Percentiles rank a stretch among this genome's conserved stretches.
Evolutionary conservation across 2,329 filamentous ascomycete species (phyloP).

Genomic region (Tolypocladium capitatum): DNA sequence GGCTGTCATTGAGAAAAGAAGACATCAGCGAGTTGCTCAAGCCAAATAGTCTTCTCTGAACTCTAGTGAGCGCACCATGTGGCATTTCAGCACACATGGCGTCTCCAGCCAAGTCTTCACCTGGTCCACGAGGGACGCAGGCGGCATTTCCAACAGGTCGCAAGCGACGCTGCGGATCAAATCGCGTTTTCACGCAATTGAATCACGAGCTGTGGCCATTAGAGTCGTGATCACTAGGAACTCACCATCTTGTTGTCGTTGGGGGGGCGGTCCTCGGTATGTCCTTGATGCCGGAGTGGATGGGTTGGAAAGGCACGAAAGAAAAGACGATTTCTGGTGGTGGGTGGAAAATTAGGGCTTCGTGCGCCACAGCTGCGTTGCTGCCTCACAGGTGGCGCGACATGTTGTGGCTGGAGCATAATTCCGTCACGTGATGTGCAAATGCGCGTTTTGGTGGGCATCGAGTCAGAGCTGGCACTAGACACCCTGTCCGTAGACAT

Average conservation of each 20-base stretch:
- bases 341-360: constrained; percentile 26
- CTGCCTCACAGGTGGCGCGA: constrained; percentile 9
- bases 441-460: not conserved
- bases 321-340: constrained; percentile 16
- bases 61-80: constrained; percentile 68
- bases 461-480: not conserved
- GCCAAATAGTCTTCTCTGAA: constrained; percentile 71
- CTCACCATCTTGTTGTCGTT: constrained; percentile 29
- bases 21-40: constrained; percentile 83
- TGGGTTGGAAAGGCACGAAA: constrained; percentile 13
- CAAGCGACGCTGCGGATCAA: constrained; percentile 19
- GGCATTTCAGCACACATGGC: constrained; percentile 39
- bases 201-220: constrained; percentile 25
- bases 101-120: constrained; percentile 58
- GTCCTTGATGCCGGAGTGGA: constrained; percentile 17
- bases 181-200: constrained; percentile 19
- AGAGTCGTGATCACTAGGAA: constrained; percentile 20
- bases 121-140: constrained; percentile 15
- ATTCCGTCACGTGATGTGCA: constrained; percentile 1
- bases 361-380: constrained; percentile 2
- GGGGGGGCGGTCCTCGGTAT: constrained; percentile 21
- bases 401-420: constrained; percentile 3
- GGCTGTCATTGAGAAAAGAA: constrained; percentile 99
- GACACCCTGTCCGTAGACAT: not conserved
- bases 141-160: constrained; percentile 22